Conservation (phyloP, 257 asterid genomes). For the Catharanthus roseus region DNA sequence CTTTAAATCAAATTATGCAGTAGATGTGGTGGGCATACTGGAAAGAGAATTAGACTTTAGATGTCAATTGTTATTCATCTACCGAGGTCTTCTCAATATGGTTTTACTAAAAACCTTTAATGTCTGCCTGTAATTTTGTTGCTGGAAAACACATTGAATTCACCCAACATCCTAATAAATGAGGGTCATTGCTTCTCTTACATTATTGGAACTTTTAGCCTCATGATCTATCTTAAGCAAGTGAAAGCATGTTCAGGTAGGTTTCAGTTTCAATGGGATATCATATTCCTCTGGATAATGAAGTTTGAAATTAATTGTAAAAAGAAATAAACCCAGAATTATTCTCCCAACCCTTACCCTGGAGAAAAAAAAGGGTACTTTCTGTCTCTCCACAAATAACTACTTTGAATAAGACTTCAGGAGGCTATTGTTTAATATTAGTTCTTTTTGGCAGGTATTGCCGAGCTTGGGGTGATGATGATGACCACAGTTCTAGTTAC, state of each 20-base stretch:
- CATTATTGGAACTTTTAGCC: not conserved
- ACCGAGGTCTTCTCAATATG: not conserved
- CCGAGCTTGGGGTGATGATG: slow-evolving; percentile 99
- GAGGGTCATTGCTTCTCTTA: slow-evolving; percentile 1
- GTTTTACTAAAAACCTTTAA: not conserved
- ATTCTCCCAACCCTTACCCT: not conserved
- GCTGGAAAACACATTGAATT: not conserved
- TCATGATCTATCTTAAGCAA: not conserved
- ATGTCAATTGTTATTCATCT: not conserved
- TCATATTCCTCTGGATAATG: not conserved
- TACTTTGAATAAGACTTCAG: not conserved
- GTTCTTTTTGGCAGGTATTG: slow-evolving; percentile 57
- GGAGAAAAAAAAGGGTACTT: not conserved
- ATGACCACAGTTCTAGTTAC: slow-evolving; percentile 80
- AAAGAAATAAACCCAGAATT: no score
- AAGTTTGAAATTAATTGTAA: not conserved
- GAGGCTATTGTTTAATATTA: slow-evolving; percentile 31
- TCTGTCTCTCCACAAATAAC: not conserved
- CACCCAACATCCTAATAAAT: not conserved
- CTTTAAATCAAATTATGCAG: not conserved
- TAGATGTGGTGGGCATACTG: not conserved
- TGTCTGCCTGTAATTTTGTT: not conserved
- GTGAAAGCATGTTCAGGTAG: not conserved
- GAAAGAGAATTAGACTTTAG: not conserved
- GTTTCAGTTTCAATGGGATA: not conserved